Evolutionary conservation across 2,329 filamentous ascomycete genomes (phyloP).

Genomic region (Chrysoporthe puriensis): DNA sequence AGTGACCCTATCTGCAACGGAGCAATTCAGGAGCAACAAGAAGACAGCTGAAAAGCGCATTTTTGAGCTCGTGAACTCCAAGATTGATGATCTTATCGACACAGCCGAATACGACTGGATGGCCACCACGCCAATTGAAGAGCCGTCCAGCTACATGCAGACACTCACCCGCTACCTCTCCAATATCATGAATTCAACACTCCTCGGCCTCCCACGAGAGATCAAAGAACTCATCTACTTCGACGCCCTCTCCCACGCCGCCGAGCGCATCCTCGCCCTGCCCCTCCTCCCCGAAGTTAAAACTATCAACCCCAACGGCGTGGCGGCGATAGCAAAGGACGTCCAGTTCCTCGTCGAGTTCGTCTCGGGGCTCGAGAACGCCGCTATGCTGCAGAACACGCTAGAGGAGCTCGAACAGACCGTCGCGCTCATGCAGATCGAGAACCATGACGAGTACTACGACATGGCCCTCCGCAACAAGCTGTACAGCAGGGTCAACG

Average conservation of each 20-base stretch:
- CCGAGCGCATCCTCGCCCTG: slow-evolving; percentile 79
- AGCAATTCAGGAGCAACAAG: slow-evolving; percentile 85
- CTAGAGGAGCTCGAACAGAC: slow-evolving; percentile 94
- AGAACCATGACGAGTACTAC: slow-evolving; percentile 96
- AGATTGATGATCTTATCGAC: slow-evolving; percentile 96
- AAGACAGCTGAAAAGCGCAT: slow-evolving; percentile 97
- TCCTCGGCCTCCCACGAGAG: slow-evolving; percentile 88
- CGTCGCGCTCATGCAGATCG: slow-evolving; percentile 80
- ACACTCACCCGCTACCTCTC: slow-evolving; percentile 90
- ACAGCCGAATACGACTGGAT: slow-evolving; percentile 95
- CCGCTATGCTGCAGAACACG: slow-evolving; percentile 83
- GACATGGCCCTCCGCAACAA: slow-evolving; percentile 88
- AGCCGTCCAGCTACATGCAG: slow-evolving; percentile 93
- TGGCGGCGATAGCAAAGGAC: slow-evolving; percentile 79
- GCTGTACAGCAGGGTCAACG: slow-evolving; percentile 92
- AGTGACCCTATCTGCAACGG: slow-evolving; percentile 79
- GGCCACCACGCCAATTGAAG: slow-evolving; percentile 61
- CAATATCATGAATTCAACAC: slow-evolving; percentile 94
- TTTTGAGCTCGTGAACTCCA: slow-evolving; percentile 97
- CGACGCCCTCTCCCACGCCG: slow-evolving; percentile 89
- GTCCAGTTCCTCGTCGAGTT: slow-evolving; percentile 84
- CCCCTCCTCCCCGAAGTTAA: slow-evolving; percentile 79
- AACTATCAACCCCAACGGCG: slow-evolving; percentile 85
- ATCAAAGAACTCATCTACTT: slow-evolving; percentile 99
- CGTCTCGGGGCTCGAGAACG: slow-evolving; percentile 82